These are phyloP conservation scores for Populus hybrid DNA, from an alignment of 441 rosid species.

Conservation along the genomic window DNA sequence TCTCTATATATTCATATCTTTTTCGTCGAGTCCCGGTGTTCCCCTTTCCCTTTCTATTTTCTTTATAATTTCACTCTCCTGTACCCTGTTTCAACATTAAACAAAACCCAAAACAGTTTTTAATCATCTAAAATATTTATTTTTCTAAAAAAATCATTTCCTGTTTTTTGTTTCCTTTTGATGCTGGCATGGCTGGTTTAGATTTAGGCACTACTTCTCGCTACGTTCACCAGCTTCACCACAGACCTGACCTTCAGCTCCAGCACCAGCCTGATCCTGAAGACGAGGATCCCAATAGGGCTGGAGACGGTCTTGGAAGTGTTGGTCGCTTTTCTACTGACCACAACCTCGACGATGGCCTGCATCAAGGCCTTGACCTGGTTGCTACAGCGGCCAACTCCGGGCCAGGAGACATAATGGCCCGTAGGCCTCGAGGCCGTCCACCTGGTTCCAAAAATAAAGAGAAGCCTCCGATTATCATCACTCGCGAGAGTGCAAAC, in stretches of 20 bases:
- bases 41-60: slow-evolving; percentile 22
- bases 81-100: no score
- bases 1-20: slow-evolving; percentile 12
- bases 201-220: slow-evolving; percentile 80
- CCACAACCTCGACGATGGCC: slow-evolving; percentile 33
- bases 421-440: slow-evolving; percentile 83
- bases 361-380: slow-evolving; percentile 47
- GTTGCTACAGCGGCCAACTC: slow-evolving; percentile 30
- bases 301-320: slow-evolving; percentile 16
- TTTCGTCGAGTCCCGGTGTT: slow-evolving; percentile 17
- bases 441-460: slow-evolving; percentile 93
- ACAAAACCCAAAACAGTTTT: no score
- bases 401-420: slow-evolving; percentile 39
- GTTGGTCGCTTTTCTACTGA: slow-evolving; percentile 34
- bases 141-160: not conserved
- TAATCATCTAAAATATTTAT: no score
- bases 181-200: slow-evolving; percentile 77
- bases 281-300: slow-evolving; percentile 31
- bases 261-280: slow-evolving; percentile 40
- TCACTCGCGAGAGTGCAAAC: slow-evolving; percentile 53
- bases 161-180: slow-evolving; percentile 31
- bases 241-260: slow-evolving; percentile 65
- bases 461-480: slow-evolving; percentile 70
- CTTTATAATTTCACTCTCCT: no score
- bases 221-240: slow-evolving; percentile 68